A percentile compares a stretch with the other conserved stretches of the same genome.
phyloP scores from a whole-genome alignment of 345 rosid species.

The Noccaea caerulescens region DNA sequence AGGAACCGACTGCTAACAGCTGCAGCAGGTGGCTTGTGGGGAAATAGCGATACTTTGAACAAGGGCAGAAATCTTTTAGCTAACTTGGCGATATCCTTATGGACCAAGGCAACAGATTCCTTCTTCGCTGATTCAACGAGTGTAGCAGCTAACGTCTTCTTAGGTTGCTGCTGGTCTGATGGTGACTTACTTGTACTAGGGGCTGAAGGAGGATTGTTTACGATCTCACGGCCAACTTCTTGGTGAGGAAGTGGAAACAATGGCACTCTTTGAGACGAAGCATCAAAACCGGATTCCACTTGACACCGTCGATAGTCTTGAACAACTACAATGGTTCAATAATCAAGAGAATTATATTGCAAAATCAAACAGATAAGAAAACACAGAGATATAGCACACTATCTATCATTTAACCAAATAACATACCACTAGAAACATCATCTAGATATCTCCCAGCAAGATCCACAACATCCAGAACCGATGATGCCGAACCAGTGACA shows the following conservation, averaged over 20 bases:
- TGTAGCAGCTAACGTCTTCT: constrained; percentile 83
- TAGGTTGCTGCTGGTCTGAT: constrained; percentile 55
- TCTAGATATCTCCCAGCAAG: constrained; percentile 62
- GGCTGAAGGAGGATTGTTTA: constrained; percentile 41
- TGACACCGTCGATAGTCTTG: constrained; percentile 60
- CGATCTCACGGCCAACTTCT: constrained; percentile 51
- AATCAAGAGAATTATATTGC: constrained; percentile 31
- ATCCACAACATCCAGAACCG: constrained; percentile 65
- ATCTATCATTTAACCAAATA: background rate
- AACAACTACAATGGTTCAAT: constrained; percentile 57
- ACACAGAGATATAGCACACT: constrained; percentile 28
- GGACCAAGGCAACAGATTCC: constrained; percentile 83
- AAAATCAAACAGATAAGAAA: constrained; percentile 15
- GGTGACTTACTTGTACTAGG: constrained; percentile 43
- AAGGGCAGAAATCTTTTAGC: constrained; percentile 64
- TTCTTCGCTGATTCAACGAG: constrained; percentile 83
- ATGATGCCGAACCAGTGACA: constrained; percentile 48
- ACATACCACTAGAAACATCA: constrained; percentile 69
- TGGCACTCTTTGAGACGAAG: constrained; percentile 63
- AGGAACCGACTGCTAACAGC: constrained; percentile 81
- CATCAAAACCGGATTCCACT: constrained; percentile 59
- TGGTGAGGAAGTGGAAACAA: constrained; percentile 61
- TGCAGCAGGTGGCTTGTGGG: constrained; percentile 83
- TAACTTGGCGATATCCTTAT: constrained; percentile 75
- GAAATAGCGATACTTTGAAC: constrained; percentile 75